These are phyloP conservation scores for Lentinus brumalis DNA, from an alignment of 768 basidiomycete genomes.

Conservation along the genomic window DNA sequence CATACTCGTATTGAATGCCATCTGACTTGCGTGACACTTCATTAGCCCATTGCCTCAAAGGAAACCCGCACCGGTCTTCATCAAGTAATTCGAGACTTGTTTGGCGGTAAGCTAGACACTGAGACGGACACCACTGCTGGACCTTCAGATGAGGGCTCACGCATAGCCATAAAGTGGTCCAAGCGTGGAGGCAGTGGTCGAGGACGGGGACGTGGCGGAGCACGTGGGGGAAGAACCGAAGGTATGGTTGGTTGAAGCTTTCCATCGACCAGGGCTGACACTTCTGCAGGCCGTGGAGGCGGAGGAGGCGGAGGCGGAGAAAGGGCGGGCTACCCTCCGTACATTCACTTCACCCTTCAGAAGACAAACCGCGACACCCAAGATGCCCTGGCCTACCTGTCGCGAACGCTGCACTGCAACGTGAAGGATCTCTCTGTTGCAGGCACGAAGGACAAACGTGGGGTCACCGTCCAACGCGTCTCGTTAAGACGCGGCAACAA, in stretches of 20 bases:
- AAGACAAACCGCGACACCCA: constrained; percentile 98
- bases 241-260: background rate
- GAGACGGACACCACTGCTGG: constrained; percentile 63
- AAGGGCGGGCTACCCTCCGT: constrained; percentile 76
- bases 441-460: constrained; percentile 98
- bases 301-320: constrained; percentile 40
- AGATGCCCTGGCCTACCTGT: constrained; percentile 82
- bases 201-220: constrained; percentile 48
- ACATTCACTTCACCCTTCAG: constrained; percentile 94
- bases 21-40: constrained; percentile 7
- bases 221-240: constrained; percentile 21
- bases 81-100: constrained; percentile 74
- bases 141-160: constrained; percentile 65
- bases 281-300: background rate
- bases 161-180: constrained; percentile 81
- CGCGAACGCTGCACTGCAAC: constrained; percentile 74
- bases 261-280: background rate
- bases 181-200: constrained; percentile 47
- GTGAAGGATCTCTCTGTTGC: constrained; percentile 86
- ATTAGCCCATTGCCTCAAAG: constrained; percentile 83
- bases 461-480: constrained; percentile 93
- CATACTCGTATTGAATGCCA: background rate
- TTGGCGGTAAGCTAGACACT: constrained; percentile 82
- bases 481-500: constrained; percentile 75
- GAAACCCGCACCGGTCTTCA: constrained; percentile 81